Conservation (phyloP, 2,329 filamentous ascomycete genomes). For the Botryotinia calthae region DNA sequence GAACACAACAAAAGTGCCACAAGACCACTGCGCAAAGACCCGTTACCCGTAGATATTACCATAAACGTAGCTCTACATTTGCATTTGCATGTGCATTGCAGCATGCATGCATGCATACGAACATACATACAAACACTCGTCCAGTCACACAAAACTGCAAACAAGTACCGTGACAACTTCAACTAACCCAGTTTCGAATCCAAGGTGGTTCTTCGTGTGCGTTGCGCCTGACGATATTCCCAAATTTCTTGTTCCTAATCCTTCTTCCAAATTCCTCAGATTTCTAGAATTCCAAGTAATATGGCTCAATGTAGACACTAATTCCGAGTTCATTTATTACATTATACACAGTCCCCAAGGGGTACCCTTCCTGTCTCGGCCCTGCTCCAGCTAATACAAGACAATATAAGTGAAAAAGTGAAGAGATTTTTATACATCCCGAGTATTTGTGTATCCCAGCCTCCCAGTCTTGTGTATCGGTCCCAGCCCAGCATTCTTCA, state of each 20-base stretch:
- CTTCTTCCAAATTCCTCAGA: background rate
- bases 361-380: background rate
- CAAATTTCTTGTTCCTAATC: background rate
- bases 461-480: background rate
- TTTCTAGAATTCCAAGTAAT: background rate
- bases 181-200: background rate
- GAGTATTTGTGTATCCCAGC: background rate
- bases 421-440: slow-evolving; percentile 5
- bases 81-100: slow-evolving; percentile 14
- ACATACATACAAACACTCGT: background rate
- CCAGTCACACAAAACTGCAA: background rate
- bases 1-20: background rate
- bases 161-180: background rate
- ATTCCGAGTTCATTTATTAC: background rate
- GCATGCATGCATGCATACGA: background rate
- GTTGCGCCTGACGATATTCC: background rate
- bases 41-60: slow-evolving; percentile 1
- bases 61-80: background rate
- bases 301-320: background rate
- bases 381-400: slow-evolving; percentile 12
- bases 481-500: background rate
- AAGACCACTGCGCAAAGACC: background rate
- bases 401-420: background rate
- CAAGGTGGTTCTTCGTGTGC: background rate
- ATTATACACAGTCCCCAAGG: background rate